phyloP scores from a whole-genome alignment of 495 filamentous ascomycete species.

The Apiosordaria backusii region DNA sequence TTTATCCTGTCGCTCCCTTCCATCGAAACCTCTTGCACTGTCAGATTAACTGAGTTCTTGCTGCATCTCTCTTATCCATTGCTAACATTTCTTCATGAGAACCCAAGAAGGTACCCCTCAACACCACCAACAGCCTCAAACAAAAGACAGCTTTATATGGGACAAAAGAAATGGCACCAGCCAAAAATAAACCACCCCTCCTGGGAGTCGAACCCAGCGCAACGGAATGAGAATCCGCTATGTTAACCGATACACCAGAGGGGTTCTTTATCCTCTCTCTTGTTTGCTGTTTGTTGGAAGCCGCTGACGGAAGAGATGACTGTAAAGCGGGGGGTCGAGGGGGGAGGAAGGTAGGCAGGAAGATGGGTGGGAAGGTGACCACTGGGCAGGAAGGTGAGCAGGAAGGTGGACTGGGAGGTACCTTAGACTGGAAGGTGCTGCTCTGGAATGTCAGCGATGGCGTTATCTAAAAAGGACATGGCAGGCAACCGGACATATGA shows the following conservation, averaged over 20 bases:
- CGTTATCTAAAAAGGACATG: too few relatives aligned
- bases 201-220: slow-evolving; percentile 13
- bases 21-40: too few relatives aligned
- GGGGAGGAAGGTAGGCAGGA: background rate
- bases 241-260: slow-evolving; percentile 13
- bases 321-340: background rate
- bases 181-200: background rate
- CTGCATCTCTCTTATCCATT: too few relatives aligned
- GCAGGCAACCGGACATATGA: background rate
- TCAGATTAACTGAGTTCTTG: too few relatives aligned
- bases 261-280: background rate
- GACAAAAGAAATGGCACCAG: background rate
- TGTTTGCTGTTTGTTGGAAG: slow-evolving; percentile 7
- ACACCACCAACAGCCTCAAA: too few relatives aligned
- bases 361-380: background rate
- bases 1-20: too few relatives aligned
- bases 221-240: slow-evolving; percentile 14
- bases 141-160: too few relatives aligned
- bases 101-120: too few relatives aligned
- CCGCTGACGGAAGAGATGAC: background rate
- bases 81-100: too few relatives aligned
- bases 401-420: background rate
- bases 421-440: background rate
- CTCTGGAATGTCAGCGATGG: background rate
- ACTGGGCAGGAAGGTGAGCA: background rate